These are phyloP conservation scores for Hordeum pubiflorum DNA, from an alignment of 202 grass and related monocot genomes.

Conservation along the genomic window DNA sequence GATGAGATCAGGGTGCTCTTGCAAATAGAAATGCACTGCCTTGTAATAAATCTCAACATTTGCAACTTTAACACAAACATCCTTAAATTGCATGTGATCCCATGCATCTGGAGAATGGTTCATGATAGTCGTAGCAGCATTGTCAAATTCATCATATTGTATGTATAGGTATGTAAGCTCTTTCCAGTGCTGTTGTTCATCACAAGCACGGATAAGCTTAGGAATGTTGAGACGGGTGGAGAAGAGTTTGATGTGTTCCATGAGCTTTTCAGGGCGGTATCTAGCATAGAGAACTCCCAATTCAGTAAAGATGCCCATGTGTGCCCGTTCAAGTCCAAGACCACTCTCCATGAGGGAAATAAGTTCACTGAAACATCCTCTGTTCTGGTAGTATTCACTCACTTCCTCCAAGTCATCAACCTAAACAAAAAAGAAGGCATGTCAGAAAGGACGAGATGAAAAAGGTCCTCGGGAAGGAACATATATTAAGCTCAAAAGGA, in stretches of 20 bases:
- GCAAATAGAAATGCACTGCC: slow-evolving; percentile 87
- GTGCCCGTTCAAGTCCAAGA: slow-evolving; percentile 74
- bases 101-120: slow-evolving; percentile 96
- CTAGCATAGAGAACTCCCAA: slow-evolving; percentile 84
- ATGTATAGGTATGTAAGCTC: slow-evolving; percentile 85
- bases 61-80: slow-evolving; percentile 78
- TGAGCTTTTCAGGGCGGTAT: slow-evolving; percentile 83
- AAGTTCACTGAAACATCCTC: slow-evolving; percentile 84
- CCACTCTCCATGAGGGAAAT: slow-evolving; percentile 93
- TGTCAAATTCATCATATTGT: slow-evolving; percentile 90
- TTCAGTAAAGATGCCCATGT: slow-evolving; percentile 82
- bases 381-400: slow-evolving; percentile 92
- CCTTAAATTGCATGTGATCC: slow-evolving; percentile 98
- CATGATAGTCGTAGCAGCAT: slow-evolving; percentile 92
- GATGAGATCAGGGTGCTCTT: slow-evolving; percentile 89
- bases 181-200: slow-evolving; percentile 89
- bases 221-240: slow-evolving; percentile 72
- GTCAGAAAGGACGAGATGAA: slow-evolving; percentile 1
- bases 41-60: slow-evolving; percentile 89
- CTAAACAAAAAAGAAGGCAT: slow-evolving; percentile 29
- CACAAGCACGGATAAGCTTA: slow-evolving; percentile 76
- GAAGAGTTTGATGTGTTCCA: slow-evolving; percentile 97
- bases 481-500: background rate
- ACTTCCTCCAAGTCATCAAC: slow-evolving; percentile 91
- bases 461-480: background rate